phyloP scores from a whole-genome alignment of 2,329 filamentous ascomycete species.

The Pseudofabraea citricarpa region DNA sequence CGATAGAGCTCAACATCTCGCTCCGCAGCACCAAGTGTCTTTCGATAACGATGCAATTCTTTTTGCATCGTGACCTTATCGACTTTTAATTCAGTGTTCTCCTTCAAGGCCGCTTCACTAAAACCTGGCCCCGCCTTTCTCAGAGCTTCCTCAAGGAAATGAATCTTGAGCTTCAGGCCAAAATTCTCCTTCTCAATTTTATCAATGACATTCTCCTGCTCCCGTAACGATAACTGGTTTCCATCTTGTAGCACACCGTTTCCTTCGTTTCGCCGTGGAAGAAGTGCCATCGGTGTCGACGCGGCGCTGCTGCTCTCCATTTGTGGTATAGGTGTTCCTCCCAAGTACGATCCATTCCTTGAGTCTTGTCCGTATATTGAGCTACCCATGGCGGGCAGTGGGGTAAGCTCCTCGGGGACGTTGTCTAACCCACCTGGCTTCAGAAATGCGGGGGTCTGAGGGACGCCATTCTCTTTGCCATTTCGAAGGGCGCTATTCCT shows the following conservation, averaged over 20 bases:
- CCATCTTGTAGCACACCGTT: constrained; percentile 74
- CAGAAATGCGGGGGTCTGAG: constrained; percentile 65
- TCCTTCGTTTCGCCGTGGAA: constrained; percentile 57
- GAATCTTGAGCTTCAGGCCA: constrained; percentile 91
- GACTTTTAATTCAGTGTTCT: constrained; percentile 95
- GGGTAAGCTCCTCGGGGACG: constrained; percentile 68
- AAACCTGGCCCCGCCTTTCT: constrained; percentile 84
- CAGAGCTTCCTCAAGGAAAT: constrained; percentile 89
- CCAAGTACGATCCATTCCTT: constrained; percentile 56
- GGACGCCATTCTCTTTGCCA: constrained; percentile 54
- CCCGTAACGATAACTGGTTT: constrained; percentile 84
- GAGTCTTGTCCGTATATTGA: constrained; percentile 61
- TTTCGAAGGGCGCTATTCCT: constrained; percentile 63
- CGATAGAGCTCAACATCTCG: constrained; percentile 81
- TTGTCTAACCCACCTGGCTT: constrained; percentile 53
- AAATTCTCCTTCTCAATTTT: constrained; percentile 99
- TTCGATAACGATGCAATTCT: constrained; percentile 82
- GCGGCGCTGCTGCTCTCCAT: constrained; percentile 74
- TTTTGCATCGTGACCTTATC: constrained; percentile 85
- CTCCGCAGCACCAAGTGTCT: constrained; percentile 76
- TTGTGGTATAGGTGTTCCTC: constrained; percentile 71
- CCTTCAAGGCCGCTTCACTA: constrained; percentile 81
- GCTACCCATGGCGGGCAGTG: constrained; percentile 67
- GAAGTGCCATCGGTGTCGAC: constrained; percentile 73
- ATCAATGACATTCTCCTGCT: constrained; percentile 94